phyloP scores from a whole-genome alignment of 371 early-diverging fungal species.

The Rhizopus microsporus region DNA sequence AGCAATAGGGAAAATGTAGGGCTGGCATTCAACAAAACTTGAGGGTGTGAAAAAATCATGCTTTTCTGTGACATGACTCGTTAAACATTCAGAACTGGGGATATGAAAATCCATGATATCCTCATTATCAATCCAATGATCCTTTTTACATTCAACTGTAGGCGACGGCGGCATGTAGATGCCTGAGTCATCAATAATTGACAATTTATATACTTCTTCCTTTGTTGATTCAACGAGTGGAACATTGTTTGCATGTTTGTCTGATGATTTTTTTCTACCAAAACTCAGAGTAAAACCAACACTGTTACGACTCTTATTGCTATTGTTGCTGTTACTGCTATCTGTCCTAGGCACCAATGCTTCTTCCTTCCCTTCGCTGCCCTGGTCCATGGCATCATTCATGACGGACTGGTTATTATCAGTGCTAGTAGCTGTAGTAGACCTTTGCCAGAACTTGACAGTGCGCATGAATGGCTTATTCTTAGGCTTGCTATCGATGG shows the following conservation, averaged over 20 bases:
- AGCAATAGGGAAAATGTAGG: constrained; percentile 18
- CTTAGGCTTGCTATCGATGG: constrained; percentile 11
- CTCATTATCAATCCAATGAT: constrained; percentile 33
- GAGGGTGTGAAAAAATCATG: constrained; percentile 44
- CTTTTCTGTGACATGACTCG: constrained; percentile 25
- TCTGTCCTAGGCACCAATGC: too few relatives aligned
- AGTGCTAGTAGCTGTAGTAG: constrained; percentile 5
- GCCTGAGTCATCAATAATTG: constrained; percentile 35
- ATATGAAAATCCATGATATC: constrained; percentile 36
- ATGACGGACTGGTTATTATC: neutral
- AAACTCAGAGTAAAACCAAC: neutral
- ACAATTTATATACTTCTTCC: constrained; percentile 36
- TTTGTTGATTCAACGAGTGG: constrained; percentile 32
- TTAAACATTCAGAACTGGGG: constrained; percentile 39
- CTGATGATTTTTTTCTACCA: neutral
- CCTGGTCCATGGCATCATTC: neutral
- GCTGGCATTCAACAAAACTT: constrained; percentile 18
- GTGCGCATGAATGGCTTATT: constrained; percentile 28
- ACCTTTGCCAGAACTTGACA: constrained; percentile 29
- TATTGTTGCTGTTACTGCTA: too few relatives aligned
- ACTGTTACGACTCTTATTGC: too few relatives aligned
- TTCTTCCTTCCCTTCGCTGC: neutral
- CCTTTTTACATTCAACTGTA: constrained; percentile 25
- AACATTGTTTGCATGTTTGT: constrained; percentile 1
- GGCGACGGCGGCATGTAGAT: constrained; percentile 44